Percentiles rank a stretch among this genome's conserved stretches.
Evolutionary conservation across 768 basidiomycete genomes (phyloP).

Genomic region (Chlorophyllum brunneum): DNA sequence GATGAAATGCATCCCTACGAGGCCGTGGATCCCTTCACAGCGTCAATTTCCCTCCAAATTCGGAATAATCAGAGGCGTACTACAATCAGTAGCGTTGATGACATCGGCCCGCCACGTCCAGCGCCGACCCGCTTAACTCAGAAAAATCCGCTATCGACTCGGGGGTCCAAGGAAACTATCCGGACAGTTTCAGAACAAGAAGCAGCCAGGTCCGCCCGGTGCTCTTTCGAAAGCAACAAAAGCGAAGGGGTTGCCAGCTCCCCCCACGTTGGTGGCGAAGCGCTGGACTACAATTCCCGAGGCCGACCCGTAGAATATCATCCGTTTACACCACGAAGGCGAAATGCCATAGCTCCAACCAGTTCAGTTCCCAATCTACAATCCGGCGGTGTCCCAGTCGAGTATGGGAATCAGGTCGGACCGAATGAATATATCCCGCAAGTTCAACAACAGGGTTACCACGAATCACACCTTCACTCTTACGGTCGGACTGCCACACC

Average conservation of each 20-base stretch:
- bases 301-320: background rate
- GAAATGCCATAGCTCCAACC: background rate
- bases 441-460: background rate
- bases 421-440: background rate
- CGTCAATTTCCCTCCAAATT: background rate
- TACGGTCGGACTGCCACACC: background rate
- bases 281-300: background rate
- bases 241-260: background rate
- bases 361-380: background rate
- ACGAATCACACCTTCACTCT: background rate
- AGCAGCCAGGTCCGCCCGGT: background rate
- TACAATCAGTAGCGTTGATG: background rate
- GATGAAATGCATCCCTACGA: background rate
- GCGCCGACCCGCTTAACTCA: too few relatives aligned
- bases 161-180: too few relatives aligned
- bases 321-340: background rate
- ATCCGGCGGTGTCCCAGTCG: too few relatives aligned
- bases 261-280: background rate
- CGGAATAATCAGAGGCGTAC: background rate
- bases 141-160: too few relatives aligned
- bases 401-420: background rate
- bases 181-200: background rate
- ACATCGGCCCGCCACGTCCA: background rate
- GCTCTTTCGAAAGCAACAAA: background rate
- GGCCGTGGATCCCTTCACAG: background rate